A percentile compares a stretch with the other conserved stretches of the same genome.
Evolutionary conservation across 2,329 filamentous ascomycete species (phyloP).

Genomic region (Fusarium scirpi): DNA sequence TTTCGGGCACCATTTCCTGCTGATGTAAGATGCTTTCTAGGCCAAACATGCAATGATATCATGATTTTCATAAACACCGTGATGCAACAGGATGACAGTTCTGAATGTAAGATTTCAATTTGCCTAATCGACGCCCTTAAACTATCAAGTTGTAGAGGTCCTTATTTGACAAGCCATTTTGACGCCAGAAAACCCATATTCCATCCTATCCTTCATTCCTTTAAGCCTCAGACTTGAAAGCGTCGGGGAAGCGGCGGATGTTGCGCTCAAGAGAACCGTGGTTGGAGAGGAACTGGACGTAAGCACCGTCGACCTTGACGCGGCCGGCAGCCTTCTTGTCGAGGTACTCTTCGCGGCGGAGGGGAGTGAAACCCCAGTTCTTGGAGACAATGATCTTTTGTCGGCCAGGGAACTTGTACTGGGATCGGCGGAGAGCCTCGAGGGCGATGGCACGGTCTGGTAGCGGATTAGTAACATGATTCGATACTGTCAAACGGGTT

Average conservation of each 20-base stretch:
- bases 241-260: conserved; percentile 94
- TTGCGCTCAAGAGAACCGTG: conserved; percentile 87
- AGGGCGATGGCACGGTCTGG: conserved; percentile 90
- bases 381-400: conserved; percentile 99
- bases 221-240: conserved; percentile 75
- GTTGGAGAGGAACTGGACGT: conserved; percentile 99
- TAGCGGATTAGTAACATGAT: conserved; percentile 44
- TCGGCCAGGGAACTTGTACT: conserved; percentile 99
- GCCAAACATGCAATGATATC: conserved; percentile 12
- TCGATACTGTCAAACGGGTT: conserved; percentile 25
- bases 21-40: background rate
- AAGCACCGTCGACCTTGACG: conserved; percentile 97
- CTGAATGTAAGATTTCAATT: conserved; percentile 51
- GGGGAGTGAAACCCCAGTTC: conserved; percentile 99
- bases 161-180: conserved; percentile 59
- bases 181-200: conserved; percentile 60
- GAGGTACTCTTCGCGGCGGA: conserved; percentile 97
- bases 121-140: conserved; percentile 51
- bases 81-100: conserved; percentile 13
- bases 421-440: conserved; percentile 97
- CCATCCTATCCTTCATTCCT: conserved; percentile 56
- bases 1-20: background rate
- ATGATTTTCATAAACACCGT: background rate
- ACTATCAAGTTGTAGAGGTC: conserved; percentile 50
- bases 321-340: conserved; percentile 92